Percentiles rank a stretch among this genome's conserved stretches.
Evolutionary conservation across 1,284 basidiomycete species (phyloP).

Genomic region (Rhodotorula sp.): DNA sequence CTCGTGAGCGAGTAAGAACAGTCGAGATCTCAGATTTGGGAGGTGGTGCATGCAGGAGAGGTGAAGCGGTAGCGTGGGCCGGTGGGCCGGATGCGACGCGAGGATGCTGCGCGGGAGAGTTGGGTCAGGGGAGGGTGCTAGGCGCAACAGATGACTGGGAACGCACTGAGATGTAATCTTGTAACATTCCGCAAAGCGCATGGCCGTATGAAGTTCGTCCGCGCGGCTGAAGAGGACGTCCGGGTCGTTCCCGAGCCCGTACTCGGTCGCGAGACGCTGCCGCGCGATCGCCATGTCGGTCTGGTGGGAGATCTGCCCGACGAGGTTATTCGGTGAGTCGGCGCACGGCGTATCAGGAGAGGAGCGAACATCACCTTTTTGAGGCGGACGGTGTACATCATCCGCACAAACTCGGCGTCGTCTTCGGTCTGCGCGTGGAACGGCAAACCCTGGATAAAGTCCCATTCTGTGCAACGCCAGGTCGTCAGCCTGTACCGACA

Average conservation of each 20-base stretch:
- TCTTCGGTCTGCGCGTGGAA: slow-evolving; percentile 78
- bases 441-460: slow-evolving; percentile 80
- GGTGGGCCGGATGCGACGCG: slow-evolving; percentile 73
- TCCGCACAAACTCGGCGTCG: slow-evolving; percentile 81
- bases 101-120: slow-evolving; percentile 63
- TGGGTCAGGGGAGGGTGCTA: background rate
- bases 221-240: slow-evolving; percentile 90
- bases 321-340: background rate
- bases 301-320: slow-evolving; percentile 65
- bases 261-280: slow-evolving; percentile 70
- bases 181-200: slow-evolving; percentile 92
- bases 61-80: slow-evolving; percentile 83
- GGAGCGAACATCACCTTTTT: slow-evolving; percentile 60
- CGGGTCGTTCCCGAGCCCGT: slow-evolving; percentile 77
- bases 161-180: slow-evolving; percentile 74
- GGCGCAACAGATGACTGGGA: background rate
- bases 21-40: slow-evolving; percentile 78
- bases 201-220: slow-evolving; percentile 80
- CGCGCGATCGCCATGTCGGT: slow-evolving; percentile 75
- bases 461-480: slow-evolving; percentile 71
- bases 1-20: slow-evolving; percentile 94
- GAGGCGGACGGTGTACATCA: slow-evolving; percentile 87
- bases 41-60: slow-evolving; percentile 97
- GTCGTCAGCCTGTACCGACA: slow-evolving; percentile 7
- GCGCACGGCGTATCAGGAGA: slow-evolving; percentile 2